Conservation (phyloP, 441 rosid species). For the Pelargonium myrrhifolium region DNA sequence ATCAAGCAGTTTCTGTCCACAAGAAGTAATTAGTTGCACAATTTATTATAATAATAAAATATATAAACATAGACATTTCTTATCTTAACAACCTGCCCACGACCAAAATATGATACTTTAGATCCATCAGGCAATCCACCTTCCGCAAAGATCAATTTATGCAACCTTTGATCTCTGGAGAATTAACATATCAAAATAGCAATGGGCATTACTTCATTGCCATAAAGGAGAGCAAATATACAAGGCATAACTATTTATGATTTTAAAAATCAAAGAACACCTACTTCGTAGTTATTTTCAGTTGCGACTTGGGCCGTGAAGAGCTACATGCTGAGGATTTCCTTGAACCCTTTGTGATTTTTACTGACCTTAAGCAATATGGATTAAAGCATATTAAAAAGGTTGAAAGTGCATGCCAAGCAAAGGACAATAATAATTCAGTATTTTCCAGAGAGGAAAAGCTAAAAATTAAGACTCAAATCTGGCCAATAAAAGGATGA, state of each 20-base stretch:
- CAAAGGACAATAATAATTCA: conserved; percentile 9
- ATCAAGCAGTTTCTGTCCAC: conserved; percentile 74
- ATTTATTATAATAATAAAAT: neutral
- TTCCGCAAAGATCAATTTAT: conserved; percentile 65
- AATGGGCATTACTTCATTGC: conserved; percentile 12
- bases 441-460: conserved; percentile 11
- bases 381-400: conserved; percentile 23
- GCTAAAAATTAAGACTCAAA: neutral
- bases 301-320: conserved; percentile 38
- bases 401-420: conserved; percentile 12
- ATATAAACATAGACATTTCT: conserved; percentile 16
- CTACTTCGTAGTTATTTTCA: conserved; percentile 42
- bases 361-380: conserved; percentile 39
- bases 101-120: conserved; percentile 71
- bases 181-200: conserved; percentile 9
- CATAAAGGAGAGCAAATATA: conserved; percentile 11
- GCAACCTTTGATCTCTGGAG: conserved; percentile 66
- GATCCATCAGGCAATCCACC: conserved; percentile 78
- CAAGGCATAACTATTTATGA: neutral
- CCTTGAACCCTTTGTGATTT: conserved; percentile 35
- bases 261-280: conserved; percentile 26
- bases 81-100: conserved; percentile 53
- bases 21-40: conserved; percentile 20
- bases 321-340: conserved; percentile 41
- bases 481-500: neutral